These are phyloP conservation scores for Lachancea mirantina DNA, from an alignment of 805 yeast genomes.

Conservation along the genomic window DNA sequence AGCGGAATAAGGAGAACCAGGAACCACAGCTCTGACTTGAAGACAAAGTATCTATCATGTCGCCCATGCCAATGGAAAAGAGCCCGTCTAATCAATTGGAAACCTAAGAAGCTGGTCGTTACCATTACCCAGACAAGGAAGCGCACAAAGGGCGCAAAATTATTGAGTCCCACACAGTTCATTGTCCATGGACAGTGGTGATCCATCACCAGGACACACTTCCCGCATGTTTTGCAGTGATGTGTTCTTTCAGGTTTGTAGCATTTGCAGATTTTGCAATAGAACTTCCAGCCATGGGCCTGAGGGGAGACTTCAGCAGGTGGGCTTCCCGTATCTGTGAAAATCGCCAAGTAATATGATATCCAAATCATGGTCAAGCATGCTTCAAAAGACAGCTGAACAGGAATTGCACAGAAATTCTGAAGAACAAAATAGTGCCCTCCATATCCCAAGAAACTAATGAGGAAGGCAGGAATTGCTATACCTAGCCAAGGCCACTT, in stretches of 20 bases:
- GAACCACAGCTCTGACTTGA: constrained; percentile 45
- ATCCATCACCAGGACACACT: constrained; percentile 83
- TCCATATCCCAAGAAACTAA: constrained; percentile 53
- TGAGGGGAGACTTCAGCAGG: constrained; percentile 41
- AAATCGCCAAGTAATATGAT: constrained; percentile 65
- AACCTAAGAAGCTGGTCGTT: constrained; percentile 42
- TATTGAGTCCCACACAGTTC: constrained; percentile 78
- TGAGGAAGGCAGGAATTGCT: constrained; percentile 55
- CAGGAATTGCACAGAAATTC: constrained; percentile 33
- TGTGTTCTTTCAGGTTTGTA: constrained; percentile 81
- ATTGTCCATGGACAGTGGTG: constrained; percentile 94
- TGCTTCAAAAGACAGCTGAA: constrained; percentile 43
- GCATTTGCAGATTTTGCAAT: constrained; percentile 63
- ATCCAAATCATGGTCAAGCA: constrained; percentile 58
- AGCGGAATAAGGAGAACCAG: constrained; percentile 50
- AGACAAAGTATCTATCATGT: constrained; percentile 43
- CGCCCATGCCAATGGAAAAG: constrained; percentile 40
- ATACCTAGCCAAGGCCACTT: constrained; percentile 47
- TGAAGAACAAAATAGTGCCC: constrained; percentile 51
- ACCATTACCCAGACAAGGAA: constrained; percentile 61
- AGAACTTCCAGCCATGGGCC: constrained; percentile 51
- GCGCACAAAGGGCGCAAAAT: constrained; percentile 73
- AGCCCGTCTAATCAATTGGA: constrained; percentile 37
- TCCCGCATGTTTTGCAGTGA: constrained; percentile 71
- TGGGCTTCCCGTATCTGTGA: constrained; percentile 61